Percentiles rank a stretch among this genome's conserved stretches.
phyloP scores from a whole-genome alignment of 108 stramenopile species.

The Cyclotella baltica region DNA sequence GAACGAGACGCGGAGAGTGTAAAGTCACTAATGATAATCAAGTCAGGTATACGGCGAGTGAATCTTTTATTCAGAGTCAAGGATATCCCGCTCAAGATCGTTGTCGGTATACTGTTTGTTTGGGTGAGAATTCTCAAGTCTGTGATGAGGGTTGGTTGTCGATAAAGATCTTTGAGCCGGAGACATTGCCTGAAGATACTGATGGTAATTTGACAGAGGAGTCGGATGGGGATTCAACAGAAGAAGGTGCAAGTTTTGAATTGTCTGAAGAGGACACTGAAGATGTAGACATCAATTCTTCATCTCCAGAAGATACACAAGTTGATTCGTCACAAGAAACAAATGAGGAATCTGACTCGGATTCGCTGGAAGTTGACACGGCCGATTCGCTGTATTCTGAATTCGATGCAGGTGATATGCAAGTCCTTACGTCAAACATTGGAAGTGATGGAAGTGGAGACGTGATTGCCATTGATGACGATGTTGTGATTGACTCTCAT shows the following conservation, averaged over 20 bases:
- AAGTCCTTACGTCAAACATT: conserved; percentile 7
- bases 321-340: no score
- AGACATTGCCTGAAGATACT: background rate
- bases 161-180: conserved; percentile 3
- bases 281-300: background rate
- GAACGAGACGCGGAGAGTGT: conserved; percentile 16
- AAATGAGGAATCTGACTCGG: background rate
- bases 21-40: conserved; percentile 12
- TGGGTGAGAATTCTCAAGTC: conserved; percentile 11
- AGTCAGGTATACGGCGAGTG: conserved; percentile 20
- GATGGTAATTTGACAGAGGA: background rate
- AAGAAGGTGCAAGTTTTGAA: no score
- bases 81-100: conserved; percentile 19
- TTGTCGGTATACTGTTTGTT: conserved; percentile 34
- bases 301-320: background rate
- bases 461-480: conserved; percentile 34
- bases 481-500: conserved; percentile 16
- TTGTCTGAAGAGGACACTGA: background rate
- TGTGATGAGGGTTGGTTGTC: conserved; percentile 29
- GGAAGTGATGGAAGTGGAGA: conserved; percentile 11
- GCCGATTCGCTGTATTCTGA: background rate
- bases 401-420: background rate
- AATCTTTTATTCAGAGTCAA: background rate
- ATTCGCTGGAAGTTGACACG: background rate
- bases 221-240: background rate